These are phyloP conservation scores for Ganoderma boninense DNA, from an alignment of 1,284 basidiomycete genomes.

Conservation along the genomic window DNA sequence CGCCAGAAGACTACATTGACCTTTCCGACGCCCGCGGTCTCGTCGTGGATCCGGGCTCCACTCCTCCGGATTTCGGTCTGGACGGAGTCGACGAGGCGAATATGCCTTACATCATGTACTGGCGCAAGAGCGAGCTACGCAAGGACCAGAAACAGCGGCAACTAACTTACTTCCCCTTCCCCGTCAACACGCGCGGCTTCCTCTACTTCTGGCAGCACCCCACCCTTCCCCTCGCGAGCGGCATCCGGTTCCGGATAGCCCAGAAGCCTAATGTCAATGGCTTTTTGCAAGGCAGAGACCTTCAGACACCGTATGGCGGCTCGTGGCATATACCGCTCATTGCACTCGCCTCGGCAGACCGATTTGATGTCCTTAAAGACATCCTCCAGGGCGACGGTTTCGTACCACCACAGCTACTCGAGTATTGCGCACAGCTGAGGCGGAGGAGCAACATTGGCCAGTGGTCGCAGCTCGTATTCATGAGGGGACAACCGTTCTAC, in stretches of 20 bases:
- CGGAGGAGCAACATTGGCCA: slow-evolving; percentile 1
- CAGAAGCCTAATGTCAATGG: background rate
- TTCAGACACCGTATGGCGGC: slow-evolving; percentile 15
- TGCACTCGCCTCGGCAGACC: slow-evolving; percentile 10
- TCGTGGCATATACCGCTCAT: slow-evolving; percentile 23
- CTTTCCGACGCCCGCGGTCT: slow-evolving; percentile 18
- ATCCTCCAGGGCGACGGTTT: slow-evolving; percentile 8
- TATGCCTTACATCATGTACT: slow-evolving; percentile 16
- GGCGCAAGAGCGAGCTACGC: background rate
- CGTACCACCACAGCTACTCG: background rate
- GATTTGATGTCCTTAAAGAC: background rate
- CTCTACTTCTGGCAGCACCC: slow-evolving; percentile 20
- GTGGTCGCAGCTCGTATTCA: slow-evolving; percentile 13
- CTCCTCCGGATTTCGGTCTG: background rate
- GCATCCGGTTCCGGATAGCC: slow-evolving; percentile 24
- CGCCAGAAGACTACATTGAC: slow-evolving; percentile 18
- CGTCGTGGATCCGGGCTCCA: background rate
- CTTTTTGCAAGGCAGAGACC: slow-evolving; percentile 19
- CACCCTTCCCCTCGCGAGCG: slow-evolving; percentile 13
- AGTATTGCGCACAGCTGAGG: background rate
- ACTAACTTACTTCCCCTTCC: slow-evolving; percentile 22
- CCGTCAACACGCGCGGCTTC: slow-evolving; percentile 23
- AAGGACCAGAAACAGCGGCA: background rate
- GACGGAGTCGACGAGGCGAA: background rate
- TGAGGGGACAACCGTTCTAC: slow-evolving; percentile 14